Evolutionary conservation across 2,329 filamentous ascomycete species (phyloP).

Genomic region (Epichloe glyceriae): DNA sequence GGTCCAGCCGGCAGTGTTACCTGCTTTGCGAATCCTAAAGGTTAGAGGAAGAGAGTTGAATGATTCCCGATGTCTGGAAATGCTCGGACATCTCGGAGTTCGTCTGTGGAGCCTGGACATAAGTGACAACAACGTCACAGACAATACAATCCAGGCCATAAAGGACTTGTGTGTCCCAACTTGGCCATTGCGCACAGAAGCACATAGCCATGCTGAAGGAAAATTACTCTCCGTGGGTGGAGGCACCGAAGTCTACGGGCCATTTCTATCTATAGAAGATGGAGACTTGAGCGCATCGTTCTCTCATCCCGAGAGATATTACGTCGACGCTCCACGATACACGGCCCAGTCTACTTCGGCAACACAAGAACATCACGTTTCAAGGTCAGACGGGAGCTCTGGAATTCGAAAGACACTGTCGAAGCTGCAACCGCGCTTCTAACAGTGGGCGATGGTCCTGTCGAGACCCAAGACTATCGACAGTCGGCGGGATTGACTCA

Average conservation of each 20-base stretch:
- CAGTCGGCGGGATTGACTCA: constrained; percentile 32
- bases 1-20: constrained; percentile 23
- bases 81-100: constrained; percentile 18
- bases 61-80: constrained; percentile 20
- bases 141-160: constrained; percentile 24
- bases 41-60: constrained; percentile 33
- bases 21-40: constrained; percentile 39
- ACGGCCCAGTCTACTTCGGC: neutral
- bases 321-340: constrained; percentile 33
- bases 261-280: constrained; percentile 33
- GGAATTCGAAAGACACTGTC: constrained; percentile 15
- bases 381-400: constrained; percentile 1
- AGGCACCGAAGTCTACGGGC: constrained; percentile 24
- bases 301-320: constrained; percentile 32
- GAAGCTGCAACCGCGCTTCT: constrained; percentile 15
- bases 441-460: constrained; percentile 7
- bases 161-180: constrained; percentile 19
- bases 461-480: constrained; percentile 9
- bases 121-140: constrained; percentile 37
- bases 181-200: constrained; percentile 21
- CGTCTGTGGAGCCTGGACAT: constrained; percentile 47
- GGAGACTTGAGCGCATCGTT: constrained; percentile 32
- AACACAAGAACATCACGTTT: neutral
- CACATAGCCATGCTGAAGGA: constrained; percentile 33
- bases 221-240: constrained; percentile 18